Conservation (phyloP, 805 yeast genomes). For the Zygotorulaspora danielsina region DNA sequence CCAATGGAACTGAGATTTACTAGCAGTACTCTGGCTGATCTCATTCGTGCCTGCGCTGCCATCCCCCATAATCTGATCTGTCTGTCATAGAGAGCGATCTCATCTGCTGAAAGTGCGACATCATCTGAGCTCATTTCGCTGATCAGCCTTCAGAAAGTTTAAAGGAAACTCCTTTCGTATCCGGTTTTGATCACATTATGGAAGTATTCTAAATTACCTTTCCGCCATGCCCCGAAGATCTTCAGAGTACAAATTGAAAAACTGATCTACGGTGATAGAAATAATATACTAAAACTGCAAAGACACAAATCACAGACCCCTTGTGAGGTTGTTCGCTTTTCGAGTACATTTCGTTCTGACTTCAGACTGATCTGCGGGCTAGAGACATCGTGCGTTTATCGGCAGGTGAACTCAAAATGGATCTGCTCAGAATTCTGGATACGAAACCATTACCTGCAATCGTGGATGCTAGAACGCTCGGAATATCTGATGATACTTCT, state of each 20-base stretch:
- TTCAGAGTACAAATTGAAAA: too few species aligned
- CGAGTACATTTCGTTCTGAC: too few species aligned
- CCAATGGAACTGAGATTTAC: constrained; percentile 75
- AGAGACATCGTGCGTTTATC: too few species aligned
- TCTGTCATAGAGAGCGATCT: constrained; percentile 87
- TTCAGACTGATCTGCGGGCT: too few species aligned
- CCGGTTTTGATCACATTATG: too few species aligned
- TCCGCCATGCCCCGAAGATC: too few species aligned
- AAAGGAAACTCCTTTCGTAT: too few species aligned
- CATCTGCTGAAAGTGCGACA: constrained; percentile 49
- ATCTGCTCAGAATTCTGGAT: constrained; percentile 68
- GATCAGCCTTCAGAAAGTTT: not conserved
- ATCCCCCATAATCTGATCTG: constrained; percentile 96
- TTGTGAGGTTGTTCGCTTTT: too few species aligned
- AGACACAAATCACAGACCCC: too few species aligned
- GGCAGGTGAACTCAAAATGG: constrained; percentile 52
- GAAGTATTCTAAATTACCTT: too few species aligned
- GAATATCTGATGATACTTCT: constrained; percentile 32
- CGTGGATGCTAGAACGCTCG: constrained; percentile 51
- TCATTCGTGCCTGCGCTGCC: constrained; percentile 76
- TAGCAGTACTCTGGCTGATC: constrained; percentile 65
- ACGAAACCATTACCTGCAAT: constrained; percentile 82
- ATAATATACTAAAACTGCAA: too few species aligned
- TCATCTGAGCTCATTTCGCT: constrained; percentile 1
- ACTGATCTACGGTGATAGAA: too few species aligned